These are phyloP conservation scores for Vicia sativa DNA, from an alignment of 306 rosid species.

Conservation along the genomic window DNA sequence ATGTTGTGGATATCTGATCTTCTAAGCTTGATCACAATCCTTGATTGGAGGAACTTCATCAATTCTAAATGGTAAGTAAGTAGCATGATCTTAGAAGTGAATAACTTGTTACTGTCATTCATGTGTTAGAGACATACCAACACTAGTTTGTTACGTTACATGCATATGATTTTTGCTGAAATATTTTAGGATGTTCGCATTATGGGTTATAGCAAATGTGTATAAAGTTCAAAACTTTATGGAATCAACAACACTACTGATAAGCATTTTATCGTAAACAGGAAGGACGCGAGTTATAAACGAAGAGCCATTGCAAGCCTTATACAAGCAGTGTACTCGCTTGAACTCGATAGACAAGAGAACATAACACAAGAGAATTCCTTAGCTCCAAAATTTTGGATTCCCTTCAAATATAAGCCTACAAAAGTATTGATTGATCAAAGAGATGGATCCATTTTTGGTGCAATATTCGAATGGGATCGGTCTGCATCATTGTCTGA, in stretches of 20 bases:
- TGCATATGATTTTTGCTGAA: neutral
- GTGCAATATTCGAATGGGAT: conserved; percentile 91
- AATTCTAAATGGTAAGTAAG: conserved; percentile 71
- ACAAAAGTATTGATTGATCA: conserved; percentile 61
- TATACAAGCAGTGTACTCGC: conserved; percentile 72
- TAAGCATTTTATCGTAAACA: conserved; percentile 32
- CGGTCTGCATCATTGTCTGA: conserved; percentile 67
- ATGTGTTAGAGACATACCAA: neutral
- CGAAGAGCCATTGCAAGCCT: conserved; percentile 81
- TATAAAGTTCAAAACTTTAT: conserved; percentile 36
- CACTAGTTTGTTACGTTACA: neutral
- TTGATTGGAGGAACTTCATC: conserved; percentile 74
- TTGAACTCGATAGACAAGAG: conserved; percentile 89
- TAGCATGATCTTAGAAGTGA: conserved; percentile 1
- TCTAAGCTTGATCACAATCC: conserved; percentile 52
- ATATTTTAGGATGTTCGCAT: neutral
- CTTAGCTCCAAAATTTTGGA: conserved; percentile 81
- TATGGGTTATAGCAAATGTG: conserved; percentile 1
- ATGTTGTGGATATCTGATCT: conserved; percentile 49
- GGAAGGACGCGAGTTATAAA: conserved; percentile 73
- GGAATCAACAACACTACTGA: conserved; percentile 16
- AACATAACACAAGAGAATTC: conserved; percentile 57
- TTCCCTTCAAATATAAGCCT: conserved; percentile 80
- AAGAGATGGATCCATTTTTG: conserved; percentile 90
- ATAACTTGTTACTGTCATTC: neutral